Evolutionary conservation across 768 basidiomycete genomes (phyloP), one percentile per base, ranked within the genome.

Genomic region (Holtermanniella nyarrowii): DNA sequence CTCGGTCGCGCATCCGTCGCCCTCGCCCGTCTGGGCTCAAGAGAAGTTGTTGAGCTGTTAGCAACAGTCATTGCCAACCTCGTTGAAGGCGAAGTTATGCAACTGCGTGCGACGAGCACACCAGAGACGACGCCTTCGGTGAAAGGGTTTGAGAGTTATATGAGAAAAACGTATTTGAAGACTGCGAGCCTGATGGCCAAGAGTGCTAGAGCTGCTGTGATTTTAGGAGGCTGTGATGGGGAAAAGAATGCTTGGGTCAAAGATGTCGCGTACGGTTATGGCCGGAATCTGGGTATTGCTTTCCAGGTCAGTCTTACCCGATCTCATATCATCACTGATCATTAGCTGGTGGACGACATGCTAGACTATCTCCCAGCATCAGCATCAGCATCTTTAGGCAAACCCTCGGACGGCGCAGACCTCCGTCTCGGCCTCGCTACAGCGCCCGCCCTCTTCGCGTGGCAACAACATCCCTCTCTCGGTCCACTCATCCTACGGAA

Each of bases 71-170:
- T 99, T 49, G 82, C 88, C 2, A 97, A 96, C 66, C 77, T 93
- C 37, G 91, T 91, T n/a, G 93, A 97, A 69, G 95, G 93, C 26
- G 88, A 96, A 74, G 84, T 97, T 41, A 73, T 95, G 74, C 84
- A 86, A 73, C 80, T 82, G 78, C 65, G 54, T 53, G 66, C 70
- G 25, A 59, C 64, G 14, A 55, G 59, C 18, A 44, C 55, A 20
- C 60, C 58, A 2, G 58, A 57, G 43, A 54, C 14, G 11, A 45
- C 25, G 41, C 71, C 72, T 2, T 74, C 69, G 2, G 49, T 53
- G 12, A 72, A 74, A 51, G 73, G 73, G 25, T 75, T 76, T 50
- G 70, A 74, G 49, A 68, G 79, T 14, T 96, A 95, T 73, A 77
- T 93, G 66, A 81, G 85, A 62, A 95, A 93, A 74, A 90, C 87